Percentiles rank a stretch among this genome's conserved stretches.
These are phyloP conservation scores for Salvia miltiorrhiza DNA, from an alignment of 257 asterid genomes.

Conservation along the genomic window DNA sequence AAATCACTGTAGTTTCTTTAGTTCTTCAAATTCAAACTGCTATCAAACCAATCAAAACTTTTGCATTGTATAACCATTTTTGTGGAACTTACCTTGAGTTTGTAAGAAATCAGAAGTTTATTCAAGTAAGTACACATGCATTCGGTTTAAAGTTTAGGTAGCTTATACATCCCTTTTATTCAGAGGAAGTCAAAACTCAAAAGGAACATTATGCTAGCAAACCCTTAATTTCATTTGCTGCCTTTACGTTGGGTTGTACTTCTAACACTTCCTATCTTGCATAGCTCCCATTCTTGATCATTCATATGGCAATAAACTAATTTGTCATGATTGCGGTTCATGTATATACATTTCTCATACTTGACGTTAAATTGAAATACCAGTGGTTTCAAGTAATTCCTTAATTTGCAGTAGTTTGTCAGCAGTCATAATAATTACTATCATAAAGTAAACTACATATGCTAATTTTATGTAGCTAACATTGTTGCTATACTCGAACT, in stretches of 20 bases:
- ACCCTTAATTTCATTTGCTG: not conserved
- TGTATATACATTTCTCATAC: not conserved
- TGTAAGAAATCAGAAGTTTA: not conserved
- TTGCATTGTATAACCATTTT: not conserved
- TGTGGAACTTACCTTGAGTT: not conserved
- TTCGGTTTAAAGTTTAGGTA: not conserved
- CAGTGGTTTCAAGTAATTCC: not conserved
- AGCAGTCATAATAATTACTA: not conserved
- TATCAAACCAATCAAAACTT: not conserved
- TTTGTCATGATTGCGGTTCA: not conserved
- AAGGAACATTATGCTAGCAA: not conserved
- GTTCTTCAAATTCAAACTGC: conserved; percentile 4
- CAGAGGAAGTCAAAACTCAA: not conserved
- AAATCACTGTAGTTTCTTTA: not conserved
- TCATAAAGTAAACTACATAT: not conserved
- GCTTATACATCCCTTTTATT: not conserved
- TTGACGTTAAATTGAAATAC: not conserved
- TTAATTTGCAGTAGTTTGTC: not conserved
- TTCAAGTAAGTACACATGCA: not conserved
- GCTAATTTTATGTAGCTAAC: not conserved
- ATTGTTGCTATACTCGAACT: not conserved
- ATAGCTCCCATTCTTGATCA: not conserved
- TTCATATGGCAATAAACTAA: not conserved
- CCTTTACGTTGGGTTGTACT: not conserved
- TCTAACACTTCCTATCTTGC: not conserved